These are phyloP conservation scores for Saprolegnia diclina DNA, from an alignment of 352 stramenopile genomes.

Conservation along the genomic window DNA sequence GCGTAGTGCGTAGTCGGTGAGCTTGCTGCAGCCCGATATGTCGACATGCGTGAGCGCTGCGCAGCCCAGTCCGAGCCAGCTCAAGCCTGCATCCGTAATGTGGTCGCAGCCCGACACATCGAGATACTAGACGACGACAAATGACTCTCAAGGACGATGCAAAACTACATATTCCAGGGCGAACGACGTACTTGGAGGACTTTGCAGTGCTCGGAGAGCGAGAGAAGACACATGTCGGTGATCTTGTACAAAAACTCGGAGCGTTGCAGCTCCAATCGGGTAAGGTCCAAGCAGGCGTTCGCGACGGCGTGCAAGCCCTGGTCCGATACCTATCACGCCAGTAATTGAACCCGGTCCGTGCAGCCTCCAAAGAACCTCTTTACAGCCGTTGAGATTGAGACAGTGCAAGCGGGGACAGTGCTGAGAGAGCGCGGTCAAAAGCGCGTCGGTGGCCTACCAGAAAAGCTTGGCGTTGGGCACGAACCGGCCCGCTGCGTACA, in stretches of 20 bases:
- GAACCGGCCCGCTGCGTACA: neutral
- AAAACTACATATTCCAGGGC: too few relatives aligned
- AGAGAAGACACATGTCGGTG: conserved; percentile 86
- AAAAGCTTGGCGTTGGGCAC: neutral
- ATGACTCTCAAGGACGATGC: conserved; percentile 34
- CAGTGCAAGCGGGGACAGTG: conserved; percentile 51
- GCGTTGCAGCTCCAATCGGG: conserved; percentile 71
- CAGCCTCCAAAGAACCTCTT: conserved; percentile 37
- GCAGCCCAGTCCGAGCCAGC: conserved; percentile 83
- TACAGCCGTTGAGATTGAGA: conserved; percentile 76
- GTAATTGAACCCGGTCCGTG: neutral
- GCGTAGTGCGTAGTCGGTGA: conserved; percentile 84
- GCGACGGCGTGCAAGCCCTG: conserved; percentile 72
- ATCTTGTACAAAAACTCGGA: conserved; percentile 89
- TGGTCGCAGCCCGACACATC: conserved; percentile 83
- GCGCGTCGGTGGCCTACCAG: conserved; percentile 65
- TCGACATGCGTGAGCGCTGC: conserved; percentile 78
- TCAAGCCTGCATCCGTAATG: conserved; percentile 89
- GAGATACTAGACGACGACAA: conserved; percentile 30
- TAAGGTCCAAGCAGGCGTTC: conserved; percentile 55
- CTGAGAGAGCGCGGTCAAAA: conserved; percentile 64
- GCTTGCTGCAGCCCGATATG: conserved; percentile 71
- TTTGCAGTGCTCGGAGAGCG: conserved; percentile 56
- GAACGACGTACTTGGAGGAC: conserved; percentile 45
- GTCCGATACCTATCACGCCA: conserved; percentile 51